Evolutionary conservation across 805 yeast genomes (phyloP), one percentile per base, ranked within the genome.

Genomic region (Saturnispora diversa): DNA sequence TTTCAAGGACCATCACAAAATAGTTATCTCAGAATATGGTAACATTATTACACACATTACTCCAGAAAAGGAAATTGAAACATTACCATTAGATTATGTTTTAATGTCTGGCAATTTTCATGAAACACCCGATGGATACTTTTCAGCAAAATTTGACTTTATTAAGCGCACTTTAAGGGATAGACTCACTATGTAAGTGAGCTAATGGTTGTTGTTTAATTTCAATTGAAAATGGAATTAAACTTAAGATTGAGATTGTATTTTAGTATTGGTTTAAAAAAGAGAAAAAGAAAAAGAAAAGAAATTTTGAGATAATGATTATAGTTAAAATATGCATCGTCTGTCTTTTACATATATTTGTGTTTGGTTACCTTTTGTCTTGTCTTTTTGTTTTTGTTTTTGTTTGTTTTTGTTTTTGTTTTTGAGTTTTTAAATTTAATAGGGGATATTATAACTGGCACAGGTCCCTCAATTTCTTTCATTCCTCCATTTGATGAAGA

Each of bases 1-100:
- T 63, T 92, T 92, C 64, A 82, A 82, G 59, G 97, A 92, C 63
- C 98, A 92, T 56, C 88, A 83, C 62, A 92, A 92, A 63, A 64
- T 88, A 41, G 79, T 94, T 44, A 59, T 90, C 29, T 81, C 88
- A 32, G 80, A 80, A 50, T 68, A 74, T 41, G 97, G 95, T 17
- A 69, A 73, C 45, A 75, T 76, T 33, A 71, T 90, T 15, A 84
- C 94, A 21, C 86, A 86, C 52, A 79, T 90, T 39, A 84, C 88
- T 3, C 88, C 92, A 28, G 70, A 74, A 43, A 75, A 85, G 54
- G 74, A 75, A 42, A 78, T 83, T 40, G 77, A 76, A 56, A 80
- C 90, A 2, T 75, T 74, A 49, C 77, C 80, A 26, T 54, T 75
- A 41, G 64, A 65, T 16, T 68, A 68, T 37, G 67, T 70, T 8